Base-by-base conservation (phyloP, 2,329 filamentous ascomycete genomes). In the Alternaria metachromatica region DNA sequence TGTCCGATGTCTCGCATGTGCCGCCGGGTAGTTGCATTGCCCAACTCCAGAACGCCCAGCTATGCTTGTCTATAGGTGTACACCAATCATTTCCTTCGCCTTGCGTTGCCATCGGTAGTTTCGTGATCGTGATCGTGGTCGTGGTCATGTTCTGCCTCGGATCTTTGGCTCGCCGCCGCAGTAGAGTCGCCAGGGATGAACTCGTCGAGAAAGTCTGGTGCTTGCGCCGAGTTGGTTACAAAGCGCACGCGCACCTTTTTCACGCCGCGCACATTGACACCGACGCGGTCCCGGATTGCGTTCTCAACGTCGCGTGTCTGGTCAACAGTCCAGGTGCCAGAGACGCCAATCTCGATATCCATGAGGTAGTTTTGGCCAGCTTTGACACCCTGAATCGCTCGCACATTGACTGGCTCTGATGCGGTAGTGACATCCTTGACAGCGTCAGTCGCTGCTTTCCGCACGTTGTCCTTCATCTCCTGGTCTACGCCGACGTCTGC, bases 321-420 rank as follows among this genome's bases (percentile, higher is more conserved):
- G 57, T 89, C 87, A 6, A 99, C 84, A 0, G 91, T 91, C 91
- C 92, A 97, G 33, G 84, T 83, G 21, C 86, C 87, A 0, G 95
- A 93, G 15, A 96, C 92, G 2, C 88, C 91, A 65, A 98, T 82
- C 79, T 97, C 94, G 8, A 99, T 80, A 72, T 98, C 96, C 72
- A 98, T 90, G 28, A 98, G 85, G 78, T 96, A 97, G 82, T 97
- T 99, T 80, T 97, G 96, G 28, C 96, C 96, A 4, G 93, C 96
- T 82, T 99, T 99, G 81, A 97, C 87, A 58, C 96, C 96, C 68
- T 93, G 92, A 4, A 98, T 87, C 48, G 92, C 91, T 48, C 91
- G 87, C 49, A 97, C 82, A 74, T 92, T 88, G 9, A 94, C 86
- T 58, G 89, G 87, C 82, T 53, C 87, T 84, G 55, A 86, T 82